Conservation (phyloP, 371 early-diverging fungal species). For the Actinomortierella wolfii region DNA sequence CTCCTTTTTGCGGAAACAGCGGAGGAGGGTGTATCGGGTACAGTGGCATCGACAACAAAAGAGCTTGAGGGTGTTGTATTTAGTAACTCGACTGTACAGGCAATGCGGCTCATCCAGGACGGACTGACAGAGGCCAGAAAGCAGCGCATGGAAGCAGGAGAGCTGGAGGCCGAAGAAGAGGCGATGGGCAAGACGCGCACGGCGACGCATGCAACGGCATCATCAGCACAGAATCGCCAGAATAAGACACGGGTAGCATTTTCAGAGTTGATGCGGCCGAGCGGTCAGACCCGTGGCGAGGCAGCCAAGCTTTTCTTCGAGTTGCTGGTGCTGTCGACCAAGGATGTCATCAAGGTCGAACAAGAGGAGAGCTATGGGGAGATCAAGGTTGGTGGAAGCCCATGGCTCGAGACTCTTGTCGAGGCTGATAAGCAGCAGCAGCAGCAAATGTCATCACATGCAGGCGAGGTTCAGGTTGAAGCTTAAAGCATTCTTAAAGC, state of each 20-base stretch:
- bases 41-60: constrained; percentile 22
- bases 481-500: too few relatives aligned
- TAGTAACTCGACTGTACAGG: constrained; percentile 27
- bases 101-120: constrained; percentile 39
- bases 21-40: constrained; percentile 1
- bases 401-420: constrained; percentile 38
- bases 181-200: constrained; percentile 12
- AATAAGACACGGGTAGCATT: constrained; percentile 23
- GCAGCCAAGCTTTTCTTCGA: constrained; percentile 92
- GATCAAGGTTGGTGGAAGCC: constrained; percentile 63
- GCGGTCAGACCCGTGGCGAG: constrained; percentile 55
- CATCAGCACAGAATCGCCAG: constrained; percentile 23
- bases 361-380: constrained; percentile 86
- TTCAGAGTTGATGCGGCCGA: constrained; percentile 21
- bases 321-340: constrained; percentile 86
- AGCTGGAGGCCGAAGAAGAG: too few relatives aligned
- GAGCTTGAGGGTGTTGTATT: constrained; percentile 37
- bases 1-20: constrained; percentile 32
- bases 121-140: constrained; percentile 1
- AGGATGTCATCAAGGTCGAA: constrained; percentile 80
- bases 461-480: too few relatives aligned
- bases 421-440: constrained; percentile 22
- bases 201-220: constrained; percentile 25
- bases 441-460: too few relatives aligned
- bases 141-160: too few relatives aligned